Conservation (phyloP, 257 asterid genomes). For the Primulina eburnea region DNA sequence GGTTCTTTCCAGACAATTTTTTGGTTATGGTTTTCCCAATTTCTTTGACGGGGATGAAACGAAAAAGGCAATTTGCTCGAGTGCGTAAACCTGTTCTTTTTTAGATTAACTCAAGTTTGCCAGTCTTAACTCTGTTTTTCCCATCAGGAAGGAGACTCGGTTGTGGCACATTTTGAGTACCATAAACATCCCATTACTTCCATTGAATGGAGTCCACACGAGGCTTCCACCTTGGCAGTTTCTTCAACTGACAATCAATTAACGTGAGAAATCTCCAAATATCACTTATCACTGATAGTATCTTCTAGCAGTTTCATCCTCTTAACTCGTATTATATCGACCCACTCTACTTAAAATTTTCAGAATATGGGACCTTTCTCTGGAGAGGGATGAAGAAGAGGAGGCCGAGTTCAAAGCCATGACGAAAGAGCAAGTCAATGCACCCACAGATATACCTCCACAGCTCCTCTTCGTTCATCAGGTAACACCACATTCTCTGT, state of each 20-base stretch:
- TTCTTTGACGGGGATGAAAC: not conserved
- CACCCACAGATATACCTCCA: constrained; percentile 88
- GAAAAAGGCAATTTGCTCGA: not conserved
- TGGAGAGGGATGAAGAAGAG: constrained; percentile 94
- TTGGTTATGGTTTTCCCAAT: not conserved
- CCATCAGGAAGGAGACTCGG: constrained; percentile 70
- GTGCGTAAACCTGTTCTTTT: not conserved
- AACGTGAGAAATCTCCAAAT: constrained; percentile 50
- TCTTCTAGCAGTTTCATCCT: not conserved
- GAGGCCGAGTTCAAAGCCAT: constrained; percentile 78
- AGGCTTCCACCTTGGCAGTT: constrained; percentile 86
- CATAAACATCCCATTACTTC: constrained; percentile 97
- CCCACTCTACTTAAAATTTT: not conserved
- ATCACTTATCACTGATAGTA: not conserved
- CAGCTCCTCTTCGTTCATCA: constrained; percentile 96
- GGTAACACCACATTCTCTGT: constrained; percentile 36
- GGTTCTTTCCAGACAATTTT: not conserved
- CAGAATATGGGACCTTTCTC: constrained; percentile 94
- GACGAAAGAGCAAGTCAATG: constrained; percentile 65
- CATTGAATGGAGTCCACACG: constrained; percentile 96
- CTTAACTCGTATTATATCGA: not conserved
- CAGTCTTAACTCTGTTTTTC: not conserved
- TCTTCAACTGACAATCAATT: constrained; percentile 86
- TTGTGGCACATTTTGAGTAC: constrained; percentile 74
- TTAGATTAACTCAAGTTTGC: not conserved